Conservation (phyloP, 2,329 filamentous ascomycete genomes). For the Aspergillus piperis region DNA sequence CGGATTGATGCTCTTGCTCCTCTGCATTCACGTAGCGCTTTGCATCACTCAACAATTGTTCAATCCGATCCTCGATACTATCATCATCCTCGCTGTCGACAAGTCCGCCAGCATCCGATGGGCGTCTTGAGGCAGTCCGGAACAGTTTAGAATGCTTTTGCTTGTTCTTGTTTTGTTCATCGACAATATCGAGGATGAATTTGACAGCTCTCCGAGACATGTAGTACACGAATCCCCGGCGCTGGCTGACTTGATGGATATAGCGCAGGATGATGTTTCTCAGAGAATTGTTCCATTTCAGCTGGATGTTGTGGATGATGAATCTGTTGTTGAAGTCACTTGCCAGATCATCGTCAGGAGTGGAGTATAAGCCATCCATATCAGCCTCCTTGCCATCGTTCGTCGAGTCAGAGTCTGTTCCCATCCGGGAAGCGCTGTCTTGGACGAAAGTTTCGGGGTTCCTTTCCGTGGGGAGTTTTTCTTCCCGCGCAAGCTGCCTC, state of each 20-base stretch:
- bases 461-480: slow-evolving; percentile 54
- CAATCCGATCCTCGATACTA: slow-evolving; percentile 80
- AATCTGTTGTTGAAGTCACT: slow-evolving; percentile 98
- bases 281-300: slow-evolving; percentile 97
- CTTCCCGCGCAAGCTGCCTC: slow-evolving; percentile 46
- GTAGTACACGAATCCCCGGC: slow-evolving; percentile 96
- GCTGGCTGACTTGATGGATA: slow-evolving; percentile 94
- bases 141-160: slow-evolving; percentile 41
- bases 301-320: slow-evolving; percentile 93
- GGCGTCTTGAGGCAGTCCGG: slow-evolving; percentile 25
- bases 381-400: slow-evolving; percentile 58
- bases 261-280: slow-evolving; percentile 96
- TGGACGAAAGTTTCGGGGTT: slow-evolving; percentile 24
- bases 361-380: slow-evolving; percentile 62
- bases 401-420: slow-evolving; percentile 43
- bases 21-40: slow-evolving; percentile 78
- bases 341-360: slow-evolving; percentile 75
- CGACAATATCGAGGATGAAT: slow-evolving; percentile 96
- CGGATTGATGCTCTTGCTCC: slow-evolving; percentile 49
- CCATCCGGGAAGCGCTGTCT: slow-evolving; percentile 31
- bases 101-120: slow-evolving; percentile 31
- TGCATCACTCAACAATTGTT: slow-evolving; percentile 80
- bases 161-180: slow-evolving; percentile 82
- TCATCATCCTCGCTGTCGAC: slow-evolving; percentile 59
- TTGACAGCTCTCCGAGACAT: slow-evolving; percentile 94